A percentile compares a stretch with the other conserved stretches of the same genome.
These are phyloP conservation scores for Firmiana major DNA, from an alignment of 345 rosid genomes.

Conservation along the genomic window DNA sequence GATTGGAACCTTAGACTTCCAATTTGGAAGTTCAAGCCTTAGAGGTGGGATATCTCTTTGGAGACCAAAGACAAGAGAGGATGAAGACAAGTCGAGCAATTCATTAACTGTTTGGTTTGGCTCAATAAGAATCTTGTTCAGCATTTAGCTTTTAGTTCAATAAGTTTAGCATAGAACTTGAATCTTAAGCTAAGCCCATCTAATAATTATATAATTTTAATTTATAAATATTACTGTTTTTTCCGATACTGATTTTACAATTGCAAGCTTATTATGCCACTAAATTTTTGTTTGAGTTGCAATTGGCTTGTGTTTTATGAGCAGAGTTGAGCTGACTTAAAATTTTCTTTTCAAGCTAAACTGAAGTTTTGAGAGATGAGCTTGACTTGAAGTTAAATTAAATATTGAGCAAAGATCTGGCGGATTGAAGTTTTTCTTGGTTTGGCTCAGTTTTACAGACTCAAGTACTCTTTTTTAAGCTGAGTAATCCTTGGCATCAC, in stretches of 20 bases:
- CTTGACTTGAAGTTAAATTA: background rate
- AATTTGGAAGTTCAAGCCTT: background rate
- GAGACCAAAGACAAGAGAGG: background rate
- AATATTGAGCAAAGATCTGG: background rate
- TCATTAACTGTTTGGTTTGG: background rate
- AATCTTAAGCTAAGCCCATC: background rate
- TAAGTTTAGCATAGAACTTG: background rate
- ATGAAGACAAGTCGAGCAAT: background rate
- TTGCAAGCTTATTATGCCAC: background rate
- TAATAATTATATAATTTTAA: too few species aligned
- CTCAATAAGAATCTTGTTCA: background rate
- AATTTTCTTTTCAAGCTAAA: background rate
- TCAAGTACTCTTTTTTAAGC: background rate
- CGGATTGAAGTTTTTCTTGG: background rate
- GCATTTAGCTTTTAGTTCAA: background rate
- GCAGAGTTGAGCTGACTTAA: background rate
- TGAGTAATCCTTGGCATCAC: background rate
- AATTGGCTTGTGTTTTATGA: background rate
- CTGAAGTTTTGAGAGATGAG: background rate
- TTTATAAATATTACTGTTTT: too few species aligned
- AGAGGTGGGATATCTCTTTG: background rate
- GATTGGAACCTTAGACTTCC: background rate
- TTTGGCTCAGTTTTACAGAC: background rate
- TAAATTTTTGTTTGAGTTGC: background rate
- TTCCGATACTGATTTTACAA: background rate